Base-by-base conservation (phyloP, 306 rosid species). In the Delonix regia region DNA sequence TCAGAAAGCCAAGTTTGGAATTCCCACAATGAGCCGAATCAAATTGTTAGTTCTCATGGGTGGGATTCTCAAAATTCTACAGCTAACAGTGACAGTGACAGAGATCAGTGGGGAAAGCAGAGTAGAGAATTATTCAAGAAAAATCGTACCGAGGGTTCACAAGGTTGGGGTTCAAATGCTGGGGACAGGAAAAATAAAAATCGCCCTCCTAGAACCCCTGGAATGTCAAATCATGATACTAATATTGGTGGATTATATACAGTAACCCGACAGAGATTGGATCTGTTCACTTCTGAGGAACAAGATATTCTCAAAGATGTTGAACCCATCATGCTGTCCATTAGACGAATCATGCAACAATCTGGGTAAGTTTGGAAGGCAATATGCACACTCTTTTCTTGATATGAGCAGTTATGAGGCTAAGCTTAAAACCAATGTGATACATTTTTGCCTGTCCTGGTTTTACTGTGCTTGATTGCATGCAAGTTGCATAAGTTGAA, bases 321-420 rank as follows among this genome's bases (percentile, higher is more conserved):
- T 28, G 97, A 93, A 36, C 87, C 95, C 2, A 62, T 87, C 53
- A 84, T 93, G 89, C 92, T 79, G 71, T 82, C 89, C 24, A 87
- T 93, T 55, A 88, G 94, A 62, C 84, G 89, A 76, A 91, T 93
- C 42, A 91, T 95, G 93, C 97, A 92, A 76, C 92, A 83, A 56
- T 48, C 90, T 74, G 99, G 99, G 99, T 95, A 92, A 61, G 86
- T 80, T 73, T 71, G 69, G 27, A 11, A 67, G 21, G 38, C 66
- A 34, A 22, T 62, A 33, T 49, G n/a, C 44, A 55, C 18, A 0
- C 39, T 45, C 42, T 6, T 18, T 41, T 39, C 11, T 30, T 55
- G 41, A 60, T 11, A 18, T 33, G 42, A 59, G 55, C 39, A 59
- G 9, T 27, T 49, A 34, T 27, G 10, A 24, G 80, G 47, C 3